A percentile compares a stretch with the other conserved stretches of the same genome.
These are phyloP conservation scores for Carex myosuroides DNA, from an alignment of 176 grass and related monocot genomes.

Conservation along the genomic window DNA sequence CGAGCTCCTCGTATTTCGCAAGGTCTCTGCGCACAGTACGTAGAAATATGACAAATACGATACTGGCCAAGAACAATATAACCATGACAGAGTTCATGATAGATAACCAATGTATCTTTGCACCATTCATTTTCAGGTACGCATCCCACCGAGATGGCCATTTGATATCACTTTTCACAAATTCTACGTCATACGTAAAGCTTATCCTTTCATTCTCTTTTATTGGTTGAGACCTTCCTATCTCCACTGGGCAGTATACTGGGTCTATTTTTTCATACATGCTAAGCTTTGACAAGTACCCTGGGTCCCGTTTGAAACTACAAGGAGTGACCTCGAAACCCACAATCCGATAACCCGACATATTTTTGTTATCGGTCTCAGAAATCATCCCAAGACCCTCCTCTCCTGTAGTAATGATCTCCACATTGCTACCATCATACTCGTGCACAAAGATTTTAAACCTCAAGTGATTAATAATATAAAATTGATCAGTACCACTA, in stretches of 20 bases:
- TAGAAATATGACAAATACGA: constrained; percentile 92
- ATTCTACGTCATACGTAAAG: constrained; percentile 66
- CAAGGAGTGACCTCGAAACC: constrained; percentile 86
- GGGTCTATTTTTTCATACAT: constrained; percentile 65
- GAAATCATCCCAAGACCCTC: constrained; percentile 63
- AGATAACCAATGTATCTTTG: constrained; percentile 90
- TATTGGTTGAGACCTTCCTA: constrained; percentile 61
- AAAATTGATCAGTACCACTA: constrained; percentile 46
- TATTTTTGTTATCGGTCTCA: constrained; percentile 59
- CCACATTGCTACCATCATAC: constrained; percentile 42
- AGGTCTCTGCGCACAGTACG: constrained; percentile 82
- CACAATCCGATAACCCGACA: constrained; percentile 84
- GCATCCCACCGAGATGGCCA: constrained; percentile 90
- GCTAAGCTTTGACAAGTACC: constrained; percentile 55
- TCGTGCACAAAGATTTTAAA: constrained; percentile 83
- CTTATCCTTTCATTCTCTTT: constrained; percentile 70
- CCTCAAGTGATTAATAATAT: constrained; percentile 82
- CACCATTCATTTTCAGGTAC: constrained; percentile 75
- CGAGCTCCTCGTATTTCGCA: constrained; percentile 62
- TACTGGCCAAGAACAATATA: constrained; percentile 79
- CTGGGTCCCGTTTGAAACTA: constrained; percentile 53
- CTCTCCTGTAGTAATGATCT: constrained; percentile 76
- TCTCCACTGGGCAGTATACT: constrained; percentile 60
- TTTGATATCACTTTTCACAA: constrained; percentile 75
- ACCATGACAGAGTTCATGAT: constrained; percentile 96